Evolutionary conservation across 1,284 basidiomycete genomes (phyloP).

Genomic region (Leccinum subatratum): DNA sequence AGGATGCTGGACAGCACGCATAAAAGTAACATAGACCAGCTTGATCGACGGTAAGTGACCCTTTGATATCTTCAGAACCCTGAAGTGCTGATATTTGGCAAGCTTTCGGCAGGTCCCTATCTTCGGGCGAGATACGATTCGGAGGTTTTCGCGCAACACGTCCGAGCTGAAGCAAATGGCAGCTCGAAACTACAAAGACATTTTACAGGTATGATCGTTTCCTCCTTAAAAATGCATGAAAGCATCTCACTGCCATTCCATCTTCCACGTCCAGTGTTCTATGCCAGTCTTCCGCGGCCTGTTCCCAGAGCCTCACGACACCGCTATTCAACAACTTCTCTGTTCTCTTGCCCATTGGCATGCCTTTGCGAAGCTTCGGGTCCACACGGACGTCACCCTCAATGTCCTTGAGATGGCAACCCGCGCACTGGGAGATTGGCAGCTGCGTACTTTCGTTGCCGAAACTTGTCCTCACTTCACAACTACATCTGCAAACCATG

Average conservation of each 20-base stretch:
- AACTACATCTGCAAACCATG: too few relatives aligned
- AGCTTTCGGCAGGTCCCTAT: neutral
- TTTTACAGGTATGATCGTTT: constrained; percentile 1
- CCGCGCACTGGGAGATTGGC: too few relatives aligned
- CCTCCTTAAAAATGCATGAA: neutral
- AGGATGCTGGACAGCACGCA: neutral
- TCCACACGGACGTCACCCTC: too few relatives aligned
- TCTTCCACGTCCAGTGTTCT: neutral
- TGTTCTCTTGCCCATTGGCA: too few relatives aligned
- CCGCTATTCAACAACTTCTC: too few relatives aligned
- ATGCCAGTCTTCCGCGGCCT: neutral
- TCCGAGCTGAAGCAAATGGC: neutral
- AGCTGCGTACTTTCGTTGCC: too few relatives aligned
- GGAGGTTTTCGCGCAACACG: neutral
- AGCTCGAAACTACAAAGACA: neutral
- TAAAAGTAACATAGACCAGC: neutral
- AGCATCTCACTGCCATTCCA: too few relatives aligned
- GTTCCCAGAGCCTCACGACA: too few relatives aligned
- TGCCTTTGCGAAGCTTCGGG: too few relatives aligned
- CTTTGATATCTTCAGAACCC: too few relatives aligned
- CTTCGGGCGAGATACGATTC: neutral
- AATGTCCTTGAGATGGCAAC: too few relatives aligned
- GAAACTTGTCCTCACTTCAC: too few relatives aligned
- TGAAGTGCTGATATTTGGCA: neutral
- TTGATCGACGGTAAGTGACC: neutral